Percentiles rank a stretch among this genome's conserved stretches.
Evolutionary conservation across 345 rosid species (phyloP).

Genomic region (Erucastrum elatum): DNA sequence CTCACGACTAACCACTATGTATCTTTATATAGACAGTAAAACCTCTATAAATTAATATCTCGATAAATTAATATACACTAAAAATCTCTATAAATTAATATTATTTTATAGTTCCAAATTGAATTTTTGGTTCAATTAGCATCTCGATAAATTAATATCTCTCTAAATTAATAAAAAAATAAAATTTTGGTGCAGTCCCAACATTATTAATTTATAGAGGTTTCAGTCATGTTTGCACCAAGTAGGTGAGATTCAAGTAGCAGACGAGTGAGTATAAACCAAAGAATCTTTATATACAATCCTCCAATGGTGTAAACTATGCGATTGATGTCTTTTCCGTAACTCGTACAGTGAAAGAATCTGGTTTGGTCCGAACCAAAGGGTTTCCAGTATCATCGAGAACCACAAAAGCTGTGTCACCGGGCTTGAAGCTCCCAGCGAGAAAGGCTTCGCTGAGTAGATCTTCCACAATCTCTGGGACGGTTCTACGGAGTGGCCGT

Average conservation of each 20-base stretch:
- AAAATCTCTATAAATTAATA: too few relatives aligned
- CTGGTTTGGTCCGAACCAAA: slow-evolving; percentile 51
- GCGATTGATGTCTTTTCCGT: slow-evolving; percentile 56
- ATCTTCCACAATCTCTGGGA: slow-evolving; percentile 74
- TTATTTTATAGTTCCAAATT: too few relatives aligned
- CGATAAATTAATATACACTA: too few relatives aligned
- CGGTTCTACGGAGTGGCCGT: slow-evolving; percentile 81
- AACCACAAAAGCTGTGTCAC: slow-evolving; percentile 74
- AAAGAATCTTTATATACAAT: slow-evolving; percentile 40
- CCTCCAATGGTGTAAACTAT: slow-evolving; percentile 27
- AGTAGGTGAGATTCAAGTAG: slow-evolving; percentile 27
- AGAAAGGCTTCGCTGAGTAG: slow-evolving; percentile 85
- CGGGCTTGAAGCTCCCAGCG: slow-evolving; percentile 65
- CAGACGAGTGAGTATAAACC: slow-evolving; percentile 25
- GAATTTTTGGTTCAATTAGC: too few relatives aligned
- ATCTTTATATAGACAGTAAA: too few relatives aligned
- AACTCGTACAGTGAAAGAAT: slow-evolving; percentile 45
- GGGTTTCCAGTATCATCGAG: slow-evolving; percentile 83
- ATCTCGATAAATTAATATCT: too few relatives aligned
- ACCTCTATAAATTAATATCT: too few relatives aligned
- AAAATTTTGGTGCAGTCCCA: too few relatives aligned
- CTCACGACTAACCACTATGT: too few relatives aligned
- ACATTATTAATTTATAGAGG: too few relatives aligned
- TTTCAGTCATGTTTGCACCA: slow-evolving; percentile 37
- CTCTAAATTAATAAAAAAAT: too few relatives aligned